phyloP scores from a whole-genome alignment of 2,329 filamentous ascomycete genomes.

The Talaromyces sp. region DNA sequence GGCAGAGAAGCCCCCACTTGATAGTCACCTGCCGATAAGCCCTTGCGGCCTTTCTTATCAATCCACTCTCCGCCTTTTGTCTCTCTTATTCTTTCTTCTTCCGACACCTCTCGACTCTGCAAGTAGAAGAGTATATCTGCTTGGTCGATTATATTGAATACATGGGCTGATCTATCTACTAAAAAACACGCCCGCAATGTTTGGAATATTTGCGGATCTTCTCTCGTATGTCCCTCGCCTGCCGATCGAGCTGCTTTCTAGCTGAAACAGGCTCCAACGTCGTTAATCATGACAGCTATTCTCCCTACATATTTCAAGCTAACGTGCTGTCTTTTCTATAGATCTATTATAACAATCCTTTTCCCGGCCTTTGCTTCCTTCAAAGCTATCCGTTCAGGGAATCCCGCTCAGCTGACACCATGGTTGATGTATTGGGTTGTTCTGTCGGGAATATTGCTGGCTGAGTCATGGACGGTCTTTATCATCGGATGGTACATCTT shows the following conservation, averaged over 20 bases:
- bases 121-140: not conserved
- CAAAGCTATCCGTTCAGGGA: constrained; percentile 90
- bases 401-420: constrained; percentile 84
- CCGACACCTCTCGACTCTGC: not conserved
- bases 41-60: not conserved
- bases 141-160: not conserved
- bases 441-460: constrained; percentile 72
- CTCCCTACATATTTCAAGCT: not conserved
- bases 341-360: constrained; percentile 81
- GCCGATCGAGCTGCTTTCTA: not conserved
- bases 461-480: constrained; percentile 84
- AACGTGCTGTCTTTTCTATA: constrained; percentile 34
- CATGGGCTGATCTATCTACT: not conserved
- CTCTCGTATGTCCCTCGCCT: constrained; percentile 58
- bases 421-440: constrained; percentile 99
- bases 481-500: constrained; percentile 69
- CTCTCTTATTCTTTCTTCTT: not conserved
- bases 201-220: constrained; percentile 67
- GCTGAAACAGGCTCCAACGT: constrained; percentile 3
- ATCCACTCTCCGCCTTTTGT: constrained; percentile 4
- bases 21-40: constrained; percentile 8
- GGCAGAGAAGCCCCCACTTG: not conserved
- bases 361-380: constrained; percentile 97
- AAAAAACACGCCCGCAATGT: constrained; percentile 49
- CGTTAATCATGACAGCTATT: constrained; percentile 1